Conservation (phyloP, 805 yeast species). For the Yarrowia yakushimensis region DNA sequence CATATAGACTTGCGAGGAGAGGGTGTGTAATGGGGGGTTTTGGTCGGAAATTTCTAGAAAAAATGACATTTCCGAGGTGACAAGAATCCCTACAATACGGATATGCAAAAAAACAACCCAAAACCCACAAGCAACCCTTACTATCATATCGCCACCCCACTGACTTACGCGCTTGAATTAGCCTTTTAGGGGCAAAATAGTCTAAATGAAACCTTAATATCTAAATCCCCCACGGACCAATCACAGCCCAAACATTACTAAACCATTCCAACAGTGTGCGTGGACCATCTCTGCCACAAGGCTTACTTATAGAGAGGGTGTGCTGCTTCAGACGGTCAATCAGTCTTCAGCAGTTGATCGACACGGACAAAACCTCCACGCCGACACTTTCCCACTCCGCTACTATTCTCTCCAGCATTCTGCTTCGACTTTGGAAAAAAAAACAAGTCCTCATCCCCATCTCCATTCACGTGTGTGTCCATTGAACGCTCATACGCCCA, state of each 20-base stretch:
- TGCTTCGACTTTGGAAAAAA: too few relatives aligned
- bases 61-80: neutral
- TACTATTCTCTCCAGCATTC: too few relatives aligned
- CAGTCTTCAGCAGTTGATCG: neutral
- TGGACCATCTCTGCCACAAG: neutral
- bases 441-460: neutral
- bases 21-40: neutral
- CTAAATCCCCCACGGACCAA: neutral
- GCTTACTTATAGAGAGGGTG: neutral
- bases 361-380: neutral
- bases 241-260: conserved; percentile 8
- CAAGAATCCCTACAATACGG: neutral
- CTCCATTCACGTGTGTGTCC: neutral
- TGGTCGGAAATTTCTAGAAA: neutral
- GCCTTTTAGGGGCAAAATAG: neutral
- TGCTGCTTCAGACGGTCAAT: neutral
- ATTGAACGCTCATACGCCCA: conserved; percentile 22
- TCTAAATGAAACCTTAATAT: neutral
- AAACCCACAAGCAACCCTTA: too few relatives aligned
- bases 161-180: neutral
- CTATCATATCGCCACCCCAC: too few relatives aligned
- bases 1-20: neutral
- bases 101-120: too few relatives aligned
- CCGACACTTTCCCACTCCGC: too few relatives aligned
- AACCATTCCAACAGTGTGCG: neutral